phyloP scores from a whole-genome alignment of 148 eudicot genomes.

The Camellia sinensis region DNA sequence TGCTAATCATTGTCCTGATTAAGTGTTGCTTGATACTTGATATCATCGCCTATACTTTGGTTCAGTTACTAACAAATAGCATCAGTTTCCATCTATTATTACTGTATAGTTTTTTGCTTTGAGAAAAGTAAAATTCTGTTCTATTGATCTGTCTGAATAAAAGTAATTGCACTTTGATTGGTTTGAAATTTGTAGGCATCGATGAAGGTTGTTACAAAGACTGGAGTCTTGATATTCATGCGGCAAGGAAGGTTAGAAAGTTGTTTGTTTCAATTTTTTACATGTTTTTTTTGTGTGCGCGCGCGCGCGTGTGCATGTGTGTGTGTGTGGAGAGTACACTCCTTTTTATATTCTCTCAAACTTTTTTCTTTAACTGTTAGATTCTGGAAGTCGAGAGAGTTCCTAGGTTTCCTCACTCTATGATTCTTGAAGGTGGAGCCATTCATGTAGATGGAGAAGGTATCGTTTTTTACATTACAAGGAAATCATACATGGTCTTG shows the following conservation, averaged over 20 bases:
- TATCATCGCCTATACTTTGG: neutral
- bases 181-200: constrained; percentile 43
- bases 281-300: neutral
- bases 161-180: neutral
- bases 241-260: constrained; percentile 75
- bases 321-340: too few species aligned
- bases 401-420: constrained; percentile 82
- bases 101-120: neutral
- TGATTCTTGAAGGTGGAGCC: constrained; percentile 97
- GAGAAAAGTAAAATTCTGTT: neutral
- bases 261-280: constrained; percentile 4
- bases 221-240: constrained; percentile 82
- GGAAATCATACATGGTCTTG: neutral
- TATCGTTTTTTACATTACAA: constrained; percentile 12
- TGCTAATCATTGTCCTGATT: neutral
- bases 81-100: neutral
- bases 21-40: neutral
- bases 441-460: constrained; percentile 99
- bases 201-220: constrained; percentile 88
- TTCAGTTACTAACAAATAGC: neutral
- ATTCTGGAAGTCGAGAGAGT: constrained; percentile 66
- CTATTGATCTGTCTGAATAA: too few species aligned
- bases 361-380: constrained; percentile 32
- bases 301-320: too few species aligned
- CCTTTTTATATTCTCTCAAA: neutral